Evolutionary conservation across 2,329 filamentous ascomycete species (phyloP).

Genomic region (Neofusicoccum kwambonambiense): DNA sequence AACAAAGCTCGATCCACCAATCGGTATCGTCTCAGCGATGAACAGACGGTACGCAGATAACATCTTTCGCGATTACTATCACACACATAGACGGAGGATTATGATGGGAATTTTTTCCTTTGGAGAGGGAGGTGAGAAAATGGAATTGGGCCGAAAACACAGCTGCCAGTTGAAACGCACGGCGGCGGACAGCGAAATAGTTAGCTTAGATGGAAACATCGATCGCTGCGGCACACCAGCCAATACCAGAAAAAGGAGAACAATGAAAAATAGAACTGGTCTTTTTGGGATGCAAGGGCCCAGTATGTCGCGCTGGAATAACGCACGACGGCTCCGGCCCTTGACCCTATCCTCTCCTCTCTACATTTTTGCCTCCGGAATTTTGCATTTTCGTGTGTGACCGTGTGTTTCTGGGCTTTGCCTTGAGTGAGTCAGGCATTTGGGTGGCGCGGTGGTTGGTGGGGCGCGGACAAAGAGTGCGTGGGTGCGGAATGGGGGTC

Average conservation of each 20-base stretch:
- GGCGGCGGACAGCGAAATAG: not conserved
- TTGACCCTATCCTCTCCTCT: not conserved
- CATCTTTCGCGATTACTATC: not conserved
- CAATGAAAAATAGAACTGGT: not conserved
- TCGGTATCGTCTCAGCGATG: conserved; percentile 11
- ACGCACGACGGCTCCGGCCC: not conserved
- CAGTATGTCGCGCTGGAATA: not conserved
- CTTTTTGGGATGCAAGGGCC: not conserved
- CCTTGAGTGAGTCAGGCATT: not conserved
- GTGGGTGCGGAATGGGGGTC: no score
- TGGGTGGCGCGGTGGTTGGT: no score
- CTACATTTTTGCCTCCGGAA: not conserved
- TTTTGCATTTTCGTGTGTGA: not conserved
- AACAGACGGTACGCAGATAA: conserved; percentile 13
- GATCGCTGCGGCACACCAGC: not conserved
- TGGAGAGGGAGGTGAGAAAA: not conserved
- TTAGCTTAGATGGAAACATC: conserved; percentile 11
- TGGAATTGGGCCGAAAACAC: not conserved
- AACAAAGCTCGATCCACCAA: conserved; percentile 4
- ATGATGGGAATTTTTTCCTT: not conserved
- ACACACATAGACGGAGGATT: conserved; percentile 3
- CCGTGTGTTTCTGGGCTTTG: not conserved
- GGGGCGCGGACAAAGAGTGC: no score
- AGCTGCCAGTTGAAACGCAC: not conserved
- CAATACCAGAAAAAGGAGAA: not conserved